These are phyloP conservation scores for Actinomortierella ambigua DNA, from an alignment of 371 early-diverging fungal species.

Conservation along the genomic window DNA sequence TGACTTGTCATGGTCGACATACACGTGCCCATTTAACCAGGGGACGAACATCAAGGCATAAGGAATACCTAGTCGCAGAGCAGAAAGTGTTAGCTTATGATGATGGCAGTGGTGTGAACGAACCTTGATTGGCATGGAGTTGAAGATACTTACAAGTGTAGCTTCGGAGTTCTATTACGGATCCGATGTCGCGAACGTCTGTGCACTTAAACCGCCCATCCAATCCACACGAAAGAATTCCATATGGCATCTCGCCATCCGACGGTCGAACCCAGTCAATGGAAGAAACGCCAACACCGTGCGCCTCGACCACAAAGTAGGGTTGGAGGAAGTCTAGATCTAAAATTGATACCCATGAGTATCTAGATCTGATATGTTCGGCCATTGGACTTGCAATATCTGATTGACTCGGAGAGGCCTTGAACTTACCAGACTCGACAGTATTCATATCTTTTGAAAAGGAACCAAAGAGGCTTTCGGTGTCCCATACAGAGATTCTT, in stretches of 20 bases:
- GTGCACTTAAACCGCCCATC: constrained; percentile 36
- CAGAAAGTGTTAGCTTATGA: too few relatives aligned
- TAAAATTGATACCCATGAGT: neutral
- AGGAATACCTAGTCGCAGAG: constrained; percentile 24
- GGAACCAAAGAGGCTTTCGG: constrained; percentile 22
- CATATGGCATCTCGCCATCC: constrained; percentile 21
- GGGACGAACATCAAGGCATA: constrained; percentile 17
- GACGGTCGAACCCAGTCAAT: constrained; percentile 27
- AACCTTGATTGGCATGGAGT: too few relatives aligned
- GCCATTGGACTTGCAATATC: too few relatives aligned
- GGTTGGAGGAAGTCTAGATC: constrained; percentile 31
- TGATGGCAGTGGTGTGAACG: too few relatives aligned
- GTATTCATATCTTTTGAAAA: constrained; percentile 20
- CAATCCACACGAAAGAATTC: constrained; percentile 25
- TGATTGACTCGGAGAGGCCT: neutral
- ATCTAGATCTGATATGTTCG: too few relatives aligned
- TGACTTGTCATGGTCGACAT: constrained; percentile 25
- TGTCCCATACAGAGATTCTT: constrained; percentile 33
- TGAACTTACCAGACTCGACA: constrained; percentile 24
- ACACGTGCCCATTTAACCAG: constrained; percentile 28
- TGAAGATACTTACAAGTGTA: too few relatives aligned
- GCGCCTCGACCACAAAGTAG: constrained; percentile 23
- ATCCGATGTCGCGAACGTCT: constrained; percentile 23
- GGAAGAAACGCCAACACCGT: constrained; percentile 27
- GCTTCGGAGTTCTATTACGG: constrained; percentile 16